Base-by-base conservation (phyloP, 2,329 filamentous ascomycete species). In the Cordyceps tenuipes region DNA sequence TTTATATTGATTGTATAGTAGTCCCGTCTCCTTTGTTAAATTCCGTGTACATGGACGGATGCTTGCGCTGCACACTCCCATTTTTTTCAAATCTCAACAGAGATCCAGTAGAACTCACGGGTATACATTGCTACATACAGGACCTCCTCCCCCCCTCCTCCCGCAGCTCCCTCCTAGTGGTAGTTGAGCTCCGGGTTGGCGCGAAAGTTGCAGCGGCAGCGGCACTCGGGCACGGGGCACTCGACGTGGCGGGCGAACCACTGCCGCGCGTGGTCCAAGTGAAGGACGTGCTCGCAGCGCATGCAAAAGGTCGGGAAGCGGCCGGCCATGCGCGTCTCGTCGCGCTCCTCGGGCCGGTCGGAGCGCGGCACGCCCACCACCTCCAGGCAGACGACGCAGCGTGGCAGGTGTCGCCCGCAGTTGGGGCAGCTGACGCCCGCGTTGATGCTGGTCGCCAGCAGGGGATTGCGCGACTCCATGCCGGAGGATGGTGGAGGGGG, bases 251-350 rank as follows among this genome's bases (percentile, higher is more conserved):
- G 73, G 7, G 79, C 75, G 66, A 88, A 89, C 86, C 86, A 89
- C 71, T 82, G 79, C 65, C 83, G 73, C 6, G 85, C 84, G 68
- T 88, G 86, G 65, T 88, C 85, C 61, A 87, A 75, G 66, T 89
- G 86, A 66, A 85, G 72, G 10, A 86, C 84, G 67, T 89, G 86
- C 66, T 87, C 84, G 68, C 86, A 89, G 64, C 80, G 79, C 48
- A 88, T 75, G 63, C 86, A 89, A 66, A 88, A 88, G 0, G 83
- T 87, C n/a, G 84, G 83, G 66, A 88, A 88, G 50, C 79, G 77
- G 3, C 81, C 82, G 50, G 79, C 78, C 70, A 78, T 72, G 66
- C 74, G 71, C 49, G 74, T 72, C 65, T 84, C 80, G 7, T 76
- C 70, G 48, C 77, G 77, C 58, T 76, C 73, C 68, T 83, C 82